phyloP scores from a whole-genome alignment of 2,329 filamentous ascomycete genomes.

The Xylariaceae sp. region DNA sequence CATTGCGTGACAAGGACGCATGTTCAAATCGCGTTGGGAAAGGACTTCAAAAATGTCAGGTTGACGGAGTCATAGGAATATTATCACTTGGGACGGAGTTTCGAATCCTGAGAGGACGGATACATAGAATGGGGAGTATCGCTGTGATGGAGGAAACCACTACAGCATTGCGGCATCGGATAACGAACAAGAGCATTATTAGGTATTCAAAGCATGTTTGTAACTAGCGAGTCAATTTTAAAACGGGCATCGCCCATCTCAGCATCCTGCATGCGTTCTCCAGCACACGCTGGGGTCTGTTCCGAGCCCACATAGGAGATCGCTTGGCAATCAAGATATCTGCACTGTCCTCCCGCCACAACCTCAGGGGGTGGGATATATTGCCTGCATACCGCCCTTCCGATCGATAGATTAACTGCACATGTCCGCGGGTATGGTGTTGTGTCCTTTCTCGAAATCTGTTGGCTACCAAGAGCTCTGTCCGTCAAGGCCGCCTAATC shows the following conservation, averaged over 20 bases:
- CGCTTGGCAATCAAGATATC: conserved; percentile 14
- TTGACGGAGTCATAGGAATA: neutral
- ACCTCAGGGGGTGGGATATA: conserved; percentile 19
- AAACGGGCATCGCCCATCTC: conserved; percentile 20
- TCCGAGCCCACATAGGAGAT: conserved; percentile 23
- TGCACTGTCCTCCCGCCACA: conserved; percentile 18
- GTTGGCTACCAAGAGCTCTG: conserved; percentile 24
- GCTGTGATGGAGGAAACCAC: neutral
- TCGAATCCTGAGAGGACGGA: too few species aligned
- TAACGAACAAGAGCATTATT: conserved; percentile 21
- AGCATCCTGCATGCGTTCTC: conserved; percentile 6
- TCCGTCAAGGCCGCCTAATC: conserved; percentile 27
- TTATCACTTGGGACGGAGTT: too few species aligned
- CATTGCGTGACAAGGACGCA: too few species aligned
- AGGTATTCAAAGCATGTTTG: neutral
- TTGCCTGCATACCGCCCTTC: conserved; percentile 28
- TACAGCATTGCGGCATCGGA: conserved; percentile 6
- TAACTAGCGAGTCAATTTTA: too few species aligned
- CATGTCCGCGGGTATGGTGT: conserved; percentile 24
- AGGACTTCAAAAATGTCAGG: neutral
- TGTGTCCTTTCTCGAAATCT: conserved; percentile 16
- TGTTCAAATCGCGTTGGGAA: neutral
- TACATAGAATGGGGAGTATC: neutral
- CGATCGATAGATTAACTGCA: conserved; percentile 37
- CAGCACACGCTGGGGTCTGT: conserved; percentile 21